A percentile compares a stretch with the other conserved stretches of the same genome.
phyloP scores from a whole-genome alignment of 345 rosid species.

The Corchorus olitorius region DNA sequence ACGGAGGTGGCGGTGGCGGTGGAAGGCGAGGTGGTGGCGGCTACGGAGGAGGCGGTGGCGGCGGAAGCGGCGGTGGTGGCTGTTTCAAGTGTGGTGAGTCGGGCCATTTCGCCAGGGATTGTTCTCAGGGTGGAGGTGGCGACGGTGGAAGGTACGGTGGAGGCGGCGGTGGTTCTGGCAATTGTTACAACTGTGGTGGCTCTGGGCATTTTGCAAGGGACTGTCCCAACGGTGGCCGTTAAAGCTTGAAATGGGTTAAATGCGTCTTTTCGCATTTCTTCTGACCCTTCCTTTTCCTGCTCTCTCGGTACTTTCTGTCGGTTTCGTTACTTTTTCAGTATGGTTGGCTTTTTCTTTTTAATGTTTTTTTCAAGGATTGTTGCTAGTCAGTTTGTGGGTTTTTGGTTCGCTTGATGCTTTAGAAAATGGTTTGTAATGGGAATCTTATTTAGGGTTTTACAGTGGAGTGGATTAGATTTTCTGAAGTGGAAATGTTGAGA shows the following conservation, averaged over 20 bases:
- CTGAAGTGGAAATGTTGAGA: not conserved
- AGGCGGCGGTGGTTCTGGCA: constrained; percentile 32
- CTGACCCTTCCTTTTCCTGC: not conserved
- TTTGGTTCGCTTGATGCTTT: not conserved
- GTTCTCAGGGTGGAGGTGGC: constrained; percentile 47
- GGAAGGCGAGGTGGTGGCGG: constrained; percentile 34
- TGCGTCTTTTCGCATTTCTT: constrained; percentile 10
- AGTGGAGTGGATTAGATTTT: constrained; percentile 24
- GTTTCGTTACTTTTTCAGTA: not conserved
- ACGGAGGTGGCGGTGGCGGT: constrained; percentile 29
- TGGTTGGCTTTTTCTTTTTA: not conserved
- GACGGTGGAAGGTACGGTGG: constrained; percentile 29
- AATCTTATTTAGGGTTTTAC: not conserved
- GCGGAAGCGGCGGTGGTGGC: constrained; percentile 27
- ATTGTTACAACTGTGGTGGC: constrained; percentile 80
- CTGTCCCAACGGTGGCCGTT: constrained; percentile 65
- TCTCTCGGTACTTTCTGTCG: not conserved
- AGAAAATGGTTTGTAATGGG: constrained; percentile 29
- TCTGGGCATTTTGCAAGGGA: constrained; percentile 90
- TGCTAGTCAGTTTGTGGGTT: not conserved
- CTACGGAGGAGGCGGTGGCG: constrained; percentile 22
- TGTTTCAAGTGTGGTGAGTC: constrained; percentile 41
- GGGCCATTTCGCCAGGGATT: constrained; percentile 34
- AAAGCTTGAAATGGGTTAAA: not conserved
- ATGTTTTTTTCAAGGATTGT: not conserved